Conservation (phyloP, 805 yeast species). For the Myxozyma kluyveri region DNA sequence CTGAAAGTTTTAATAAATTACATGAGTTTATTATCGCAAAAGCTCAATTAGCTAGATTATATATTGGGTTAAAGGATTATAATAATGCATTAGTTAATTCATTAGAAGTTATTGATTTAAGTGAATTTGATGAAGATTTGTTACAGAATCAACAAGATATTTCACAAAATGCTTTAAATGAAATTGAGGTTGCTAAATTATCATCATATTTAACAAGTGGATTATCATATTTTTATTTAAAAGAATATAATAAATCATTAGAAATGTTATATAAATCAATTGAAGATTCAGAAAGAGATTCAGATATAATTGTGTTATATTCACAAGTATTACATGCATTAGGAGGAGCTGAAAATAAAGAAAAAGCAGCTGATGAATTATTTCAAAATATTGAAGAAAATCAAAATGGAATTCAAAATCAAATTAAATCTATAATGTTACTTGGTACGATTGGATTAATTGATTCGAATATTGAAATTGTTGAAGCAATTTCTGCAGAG, state of each 20-base stretch:
- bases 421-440: slow-evolving; percentile 64
- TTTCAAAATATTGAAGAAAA: slow-evolving; percentile 59
- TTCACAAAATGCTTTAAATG: slow-evolving; percentile 1
- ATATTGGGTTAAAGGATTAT: slow-evolving; percentile 58
- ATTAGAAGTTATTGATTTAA: slow-evolving; percentile 45
- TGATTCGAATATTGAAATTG: slow-evolving; percentile 53
- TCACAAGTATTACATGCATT: slow-evolving; percentile 77
- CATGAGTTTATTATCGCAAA: slow-evolving; percentile 57
- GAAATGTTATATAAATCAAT: slow-evolving; percentile 66
- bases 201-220: slow-evolving; percentile 75
- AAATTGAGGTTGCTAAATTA: slow-evolving; percentile 31
- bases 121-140: slow-evolving; percentile 21
- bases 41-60: slow-evolving; percentile 68
- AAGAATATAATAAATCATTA: slow-evolving; percentile 63
- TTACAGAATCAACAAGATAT: too few relatives aligned
- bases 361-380: slow-evolving; percentile 78
- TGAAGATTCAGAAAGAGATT: slow-evolving; percentile 53
- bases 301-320: slow-evolving; percentile 65
- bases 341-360: slow-evolving; percentile 65
- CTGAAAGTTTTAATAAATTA: slow-evolving; percentile 50
- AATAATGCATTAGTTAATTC: slow-evolving; percentile 56
- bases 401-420: slow-evolving; percentile 66
- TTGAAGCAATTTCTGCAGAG: slow-evolving; percentile 65
- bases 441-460: slow-evolving; percentile 78
- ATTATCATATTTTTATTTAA: slow-evolving; percentile 60